A percentile compares a stretch with the other conserved stretches of the same genome.
phyloP scores from a whole-genome alignment of 768 basidiomycete species.

The Naematelia aurantialba region DNA sequence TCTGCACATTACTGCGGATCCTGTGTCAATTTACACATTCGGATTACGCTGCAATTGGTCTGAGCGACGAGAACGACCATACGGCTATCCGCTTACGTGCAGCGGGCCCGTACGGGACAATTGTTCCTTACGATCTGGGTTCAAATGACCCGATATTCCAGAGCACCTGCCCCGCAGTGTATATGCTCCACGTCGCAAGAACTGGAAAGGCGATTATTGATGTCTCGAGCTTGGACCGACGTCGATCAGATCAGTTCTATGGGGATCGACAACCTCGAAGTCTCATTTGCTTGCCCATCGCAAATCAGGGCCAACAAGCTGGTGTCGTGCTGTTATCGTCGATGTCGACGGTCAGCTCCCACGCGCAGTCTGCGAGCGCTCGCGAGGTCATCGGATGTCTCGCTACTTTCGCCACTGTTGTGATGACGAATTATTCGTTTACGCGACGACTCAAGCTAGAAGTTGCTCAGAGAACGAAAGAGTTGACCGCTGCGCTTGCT shows the following conservation, averaged over 20 bases:
- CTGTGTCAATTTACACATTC: constrained; percentile 25
- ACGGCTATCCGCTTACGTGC: constrained; percentile 15
- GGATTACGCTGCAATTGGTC: constrained; percentile 32
- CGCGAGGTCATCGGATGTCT: constrained; percentile 22
- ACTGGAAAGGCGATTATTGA: constrained; percentile 13
- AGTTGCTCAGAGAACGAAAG: constrained; percentile 28
- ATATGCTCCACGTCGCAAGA: constrained; percentile 28
- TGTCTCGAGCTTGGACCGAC: background rate
- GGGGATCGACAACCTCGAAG: constrained; percentile 10
- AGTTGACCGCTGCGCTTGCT: constrained; percentile 18
- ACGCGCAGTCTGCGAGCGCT: constrained; percentile 7
- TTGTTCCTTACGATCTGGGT: constrained; percentile 20
- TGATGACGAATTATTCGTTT: constrained; percentile 17
- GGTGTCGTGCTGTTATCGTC: constrained; percentile 30
- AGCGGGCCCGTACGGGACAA: constrained; percentile 19
- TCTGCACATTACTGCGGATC: constrained; percentile 14
- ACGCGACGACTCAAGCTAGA: constrained; percentile 24
- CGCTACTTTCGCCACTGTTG: constrained; percentile 23
- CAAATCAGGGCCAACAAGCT: constrained; percentile 17
- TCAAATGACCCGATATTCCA: constrained; percentile 12
- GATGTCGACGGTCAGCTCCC: constrained; percentile 2
- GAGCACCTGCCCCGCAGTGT: constrained; percentile 14
- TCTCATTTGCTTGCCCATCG: constrained; percentile 20
- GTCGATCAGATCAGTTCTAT: constrained; percentile 20
- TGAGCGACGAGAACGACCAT: constrained; percentile 11